A percentile compares a stretch with the other conserved stretches of the same genome.
Conservation (phyloP, 2,329 filamentous ascomycete species). For the Colletotrichum aenigma region DNA sequence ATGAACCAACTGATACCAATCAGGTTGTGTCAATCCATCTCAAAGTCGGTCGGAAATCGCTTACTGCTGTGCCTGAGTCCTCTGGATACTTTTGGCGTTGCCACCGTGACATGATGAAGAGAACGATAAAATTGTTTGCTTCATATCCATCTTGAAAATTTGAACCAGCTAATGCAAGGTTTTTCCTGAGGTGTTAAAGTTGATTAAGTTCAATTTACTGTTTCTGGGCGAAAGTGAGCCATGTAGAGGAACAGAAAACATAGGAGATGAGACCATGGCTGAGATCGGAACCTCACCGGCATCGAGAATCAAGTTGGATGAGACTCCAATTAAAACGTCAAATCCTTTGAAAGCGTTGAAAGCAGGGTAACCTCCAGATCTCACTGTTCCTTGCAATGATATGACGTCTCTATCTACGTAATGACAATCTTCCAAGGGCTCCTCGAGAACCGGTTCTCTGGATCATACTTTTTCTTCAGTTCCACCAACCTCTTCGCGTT, state of each 20-base stretch:
- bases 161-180: neutral
- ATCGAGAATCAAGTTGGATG: accelerated
- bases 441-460: constrained; percentile 32
- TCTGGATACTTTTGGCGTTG: neutral
- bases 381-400: neutral
- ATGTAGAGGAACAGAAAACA: neutral
- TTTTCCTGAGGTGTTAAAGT: neutral
- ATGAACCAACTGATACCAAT: neutral
- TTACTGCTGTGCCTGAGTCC: neutral
- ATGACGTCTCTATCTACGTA: neutral
- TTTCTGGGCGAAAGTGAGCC: neutral
- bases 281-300: neutral
- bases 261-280: neutral
- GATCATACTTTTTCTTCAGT: constrained; percentile 38
- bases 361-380: neutral
- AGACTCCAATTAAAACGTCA: neutral
- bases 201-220: neutral
- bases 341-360: neutral
- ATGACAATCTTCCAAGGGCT: neutral
- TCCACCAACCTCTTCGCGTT: constrained; percentile 31
- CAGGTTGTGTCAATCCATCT: neutral
- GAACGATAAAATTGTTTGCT: neutral
- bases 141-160: neutral
- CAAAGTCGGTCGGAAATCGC: neutral
- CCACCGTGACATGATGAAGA: neutral